A percentile compares a stretch with the other conserved stretches of the same genome.
Evolutionary conservation across 345 rosid genomes (phyloP).

Genomic region (Salix brachista): DNA sequence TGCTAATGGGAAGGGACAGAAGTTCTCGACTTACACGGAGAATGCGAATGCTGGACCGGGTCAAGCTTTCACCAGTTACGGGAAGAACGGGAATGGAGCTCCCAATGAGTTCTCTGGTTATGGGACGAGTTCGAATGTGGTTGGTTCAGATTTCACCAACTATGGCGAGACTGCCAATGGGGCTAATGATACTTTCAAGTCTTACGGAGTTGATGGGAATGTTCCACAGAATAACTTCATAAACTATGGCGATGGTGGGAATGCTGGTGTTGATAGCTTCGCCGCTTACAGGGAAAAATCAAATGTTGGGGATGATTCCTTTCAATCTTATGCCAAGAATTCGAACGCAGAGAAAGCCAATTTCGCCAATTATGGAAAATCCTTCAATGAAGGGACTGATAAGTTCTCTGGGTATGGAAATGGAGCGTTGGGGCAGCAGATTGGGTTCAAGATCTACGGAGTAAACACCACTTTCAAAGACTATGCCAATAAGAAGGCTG

Average conservation of each 20-base stretch:
- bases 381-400: constrained; percentile 32
- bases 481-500: constrained; percentile 23
- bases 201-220: constrained; percentile 62
- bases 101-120: constrained; percentile 55
- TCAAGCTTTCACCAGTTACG: constrained; percentile 52
- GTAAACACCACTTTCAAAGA: constrained; percentile 29
- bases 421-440: background rate
- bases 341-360: constrained; percentile 13
- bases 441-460: constrained; percentile 27
- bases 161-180: constrained; percentile 63
- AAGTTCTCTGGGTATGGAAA: constrained; percentile 28
- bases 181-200: constrained; percentile 56
- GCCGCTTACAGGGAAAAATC: constrained; percentile 26
- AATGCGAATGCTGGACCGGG: constrained; percentile 52
- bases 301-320: constrained; percentile 35
- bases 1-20: constrained; percentile 40
- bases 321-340: constrained; percentile 29
- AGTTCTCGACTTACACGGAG: constrained; percentile 47
- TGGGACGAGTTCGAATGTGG: constrained; percentile 50
- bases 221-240: constrained; percentile 59
- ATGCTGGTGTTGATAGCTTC: constrained; percentile 9
- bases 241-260: constrained; percentile 37
- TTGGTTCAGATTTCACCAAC: constrained; percentile 58
- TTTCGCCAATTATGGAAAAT: constrained; percentile 27
- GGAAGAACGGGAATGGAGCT: constrained; percentile 59